phyloP scores from a whole-genome alignment of 163 green algal genomes.

The Prototheca cutis region DNA sequence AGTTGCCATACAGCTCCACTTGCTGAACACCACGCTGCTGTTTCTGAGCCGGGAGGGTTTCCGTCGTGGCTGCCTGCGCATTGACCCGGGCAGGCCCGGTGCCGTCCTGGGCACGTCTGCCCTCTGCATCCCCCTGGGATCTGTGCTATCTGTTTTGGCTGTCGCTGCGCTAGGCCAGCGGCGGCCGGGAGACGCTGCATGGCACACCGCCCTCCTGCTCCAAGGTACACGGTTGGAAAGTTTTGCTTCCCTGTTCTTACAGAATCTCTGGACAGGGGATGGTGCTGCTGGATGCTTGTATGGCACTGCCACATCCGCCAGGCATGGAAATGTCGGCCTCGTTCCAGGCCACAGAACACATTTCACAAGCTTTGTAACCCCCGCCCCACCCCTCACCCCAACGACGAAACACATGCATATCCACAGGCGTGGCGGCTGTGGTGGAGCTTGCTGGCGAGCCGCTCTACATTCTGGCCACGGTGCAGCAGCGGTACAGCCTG shows the following conservation, averaged over 20 bases:
- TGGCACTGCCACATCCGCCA: too few relatives aligned
- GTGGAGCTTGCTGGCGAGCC: constrained; percentile 75
- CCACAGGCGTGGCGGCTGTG: constrained; percentile 53
- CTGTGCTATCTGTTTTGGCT: constrained; percentile 21
- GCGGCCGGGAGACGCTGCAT: constrained; percentile 9
- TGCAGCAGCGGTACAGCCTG: constrained; percentile 45
- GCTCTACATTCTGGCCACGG: constrained; percentile 68
- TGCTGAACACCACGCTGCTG: constrained; percentile 81
- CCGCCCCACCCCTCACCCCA: too few relatives aligned
- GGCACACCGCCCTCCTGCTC: constrained; percentile 37
- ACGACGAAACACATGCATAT: too few relatives aligned
- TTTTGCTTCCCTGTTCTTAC: too few relatives aligned
- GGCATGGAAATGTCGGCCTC: too few relatives aligned
- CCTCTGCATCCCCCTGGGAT: constrained; percentile 42
- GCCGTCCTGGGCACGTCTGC: constrained; percentile 33
- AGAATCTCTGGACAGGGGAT: not conserved
- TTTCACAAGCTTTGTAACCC: too few relatives aligned
- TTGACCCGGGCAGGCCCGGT: not conserved
- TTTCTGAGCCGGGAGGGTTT: constrained; percentile 80
- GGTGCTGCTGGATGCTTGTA: not conserved
- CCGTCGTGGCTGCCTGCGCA: constrained; percentile 59
- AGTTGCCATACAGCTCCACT: constrained; percentile 74
- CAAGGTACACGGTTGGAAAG: constrained; percentile 35
- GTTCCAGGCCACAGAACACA: too few relatives aligned
- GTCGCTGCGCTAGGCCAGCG: constrained; percentile 2